These are phyloP conservation scores for Codiaeum variegatum DNA, from an alignment of 441 rosid species.

Conservation along the genomic window DNA sequence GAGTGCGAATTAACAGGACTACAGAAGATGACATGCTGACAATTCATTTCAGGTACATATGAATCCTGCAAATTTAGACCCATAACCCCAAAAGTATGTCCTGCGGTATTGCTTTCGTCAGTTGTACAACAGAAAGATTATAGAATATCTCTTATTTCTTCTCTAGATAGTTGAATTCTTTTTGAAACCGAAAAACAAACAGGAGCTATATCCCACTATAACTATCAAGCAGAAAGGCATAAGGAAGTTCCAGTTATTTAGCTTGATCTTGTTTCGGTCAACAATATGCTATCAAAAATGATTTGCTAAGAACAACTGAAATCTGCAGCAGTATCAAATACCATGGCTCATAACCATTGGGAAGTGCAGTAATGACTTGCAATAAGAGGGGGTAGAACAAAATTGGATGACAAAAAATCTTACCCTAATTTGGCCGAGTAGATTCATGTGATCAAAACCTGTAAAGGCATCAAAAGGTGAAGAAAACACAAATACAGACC, in stretches of 20 bases:
- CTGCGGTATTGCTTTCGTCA: neutral
- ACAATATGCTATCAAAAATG: neutral
- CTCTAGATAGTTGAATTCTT: neutral
- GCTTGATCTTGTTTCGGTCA: constrained; percentile 2
- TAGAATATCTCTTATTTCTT: neutral
- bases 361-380: neutral
- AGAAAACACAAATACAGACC: neutral
- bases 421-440: neutral
- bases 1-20: neutral
- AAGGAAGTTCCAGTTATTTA: neutral
- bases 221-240: neutral
- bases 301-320: neutral
- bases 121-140: neutral
- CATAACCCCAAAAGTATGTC: neutral
- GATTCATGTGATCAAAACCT: constrained; percentile 3
- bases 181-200: neutral
- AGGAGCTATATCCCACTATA: neutral
- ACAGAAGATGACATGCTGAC: neutral
- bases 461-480: neutral
- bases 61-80: neutral
- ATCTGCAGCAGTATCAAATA: neutral
- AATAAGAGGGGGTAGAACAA: neutral
- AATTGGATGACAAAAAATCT: constrained; percentile 9
- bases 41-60: neutral
- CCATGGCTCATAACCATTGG: neutral